Evolutionary conservation across 805 yeast genomes (phyloP).

Genomic region (Candida maris): DNA sequence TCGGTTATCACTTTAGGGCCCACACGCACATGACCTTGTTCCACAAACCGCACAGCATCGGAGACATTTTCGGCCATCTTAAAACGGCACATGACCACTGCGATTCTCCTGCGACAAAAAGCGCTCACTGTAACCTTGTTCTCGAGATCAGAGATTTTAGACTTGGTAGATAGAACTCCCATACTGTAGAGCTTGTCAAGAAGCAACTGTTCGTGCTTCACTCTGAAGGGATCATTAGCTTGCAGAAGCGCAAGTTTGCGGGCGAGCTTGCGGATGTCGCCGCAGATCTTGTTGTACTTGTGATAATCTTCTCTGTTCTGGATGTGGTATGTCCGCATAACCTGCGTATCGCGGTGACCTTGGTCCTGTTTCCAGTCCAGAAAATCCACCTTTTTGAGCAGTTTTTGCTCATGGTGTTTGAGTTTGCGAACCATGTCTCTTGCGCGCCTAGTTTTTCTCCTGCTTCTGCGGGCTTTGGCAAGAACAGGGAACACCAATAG

Average conservation of each 20-base stretch:
- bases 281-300: slow-evolving; percentile 89
- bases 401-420: slow-evolving; percentile 93
- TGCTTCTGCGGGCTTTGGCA: too few relatives aligned
- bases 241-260: slow-evolving; percentile 80
- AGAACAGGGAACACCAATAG: too few relatives aligned
- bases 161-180: slow-evolving; percentile 85
- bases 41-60: slow-evolving; percentile 89
- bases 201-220: slow-evolving; percentile 82
- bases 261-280: slow-evolving; percentile 84
- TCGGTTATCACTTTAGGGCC: slow-evolving; percentile 96
- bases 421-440: slow-evolving; percentile 71
- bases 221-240: slow-evolving; percentile 81
- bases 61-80: slow-evolving; percentile 87
- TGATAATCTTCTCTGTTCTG: slow-evolving; percentile 95
- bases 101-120: slow-evolving; percentile 84
- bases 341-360: slow-evolving; percentile 93
- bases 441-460: too few relatives aligned
- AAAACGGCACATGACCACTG: slow-evolving; percentile 89
- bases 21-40: slow-evolving; percentile 96
- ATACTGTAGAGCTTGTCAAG: slow-evolving; percentile 83
- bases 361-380: slow-evolving; percentile 97
- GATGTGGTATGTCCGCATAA: slow-evolving; percentile 90
- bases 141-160: slow-evolving; percentile 88
- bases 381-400: slow-evolving; percentile 92
- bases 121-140: slow-evolving; percentile 91